phyloP scores from a whole-genome alignment of 352 stramenopile genomes.

The Globisporangium recalcitrans region DNA sequence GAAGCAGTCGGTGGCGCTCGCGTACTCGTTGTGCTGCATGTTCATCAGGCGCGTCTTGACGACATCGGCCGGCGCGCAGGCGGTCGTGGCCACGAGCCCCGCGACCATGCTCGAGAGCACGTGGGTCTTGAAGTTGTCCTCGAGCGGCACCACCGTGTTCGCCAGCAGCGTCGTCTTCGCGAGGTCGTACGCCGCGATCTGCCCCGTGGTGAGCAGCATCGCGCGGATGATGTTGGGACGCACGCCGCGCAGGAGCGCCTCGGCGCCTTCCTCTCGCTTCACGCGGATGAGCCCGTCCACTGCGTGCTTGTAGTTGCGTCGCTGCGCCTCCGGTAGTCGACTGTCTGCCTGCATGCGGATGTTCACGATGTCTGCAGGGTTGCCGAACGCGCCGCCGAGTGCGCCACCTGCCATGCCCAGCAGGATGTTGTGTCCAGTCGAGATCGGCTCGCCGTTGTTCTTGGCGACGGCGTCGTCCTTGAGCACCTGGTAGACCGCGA shows the following conservation, averaged over 20 bases:
- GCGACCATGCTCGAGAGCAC: conserved; percentile 72
- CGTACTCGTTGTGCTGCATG: conserved; percentile 78
- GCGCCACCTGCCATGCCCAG: conserved; percentile 68
- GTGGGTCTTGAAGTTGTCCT: conserved; percentile 72
- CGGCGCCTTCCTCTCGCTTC: conserved; percentile 56
- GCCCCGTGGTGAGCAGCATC: conserved; percentile 76
- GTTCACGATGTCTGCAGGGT: conserved; percentile 80
- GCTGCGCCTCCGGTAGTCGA: conserved; percentile 46
- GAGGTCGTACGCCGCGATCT: conserved; percentile 81
- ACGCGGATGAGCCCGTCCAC: conserved; percentile 66
- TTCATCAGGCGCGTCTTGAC: conserved; percentile 85
- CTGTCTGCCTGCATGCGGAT: conserved; percentile 83
- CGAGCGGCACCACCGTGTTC: conserved; percentile 34
- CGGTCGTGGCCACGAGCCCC: conserved; percentile 70
- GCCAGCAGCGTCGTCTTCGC: conserved; percentile 55
- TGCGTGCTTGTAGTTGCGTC: conserved; percentile 81
- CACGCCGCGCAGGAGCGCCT: conserved; percentile 61
- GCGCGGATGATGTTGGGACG: conserved; percentile 81
- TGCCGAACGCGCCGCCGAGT: conserved; percentile 59
- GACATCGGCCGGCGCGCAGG: conserved; percentile 72
- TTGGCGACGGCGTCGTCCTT: conserved; percentile 68
- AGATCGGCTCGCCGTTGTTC: conserved; percentile 62
- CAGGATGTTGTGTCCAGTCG: conserved; percentile 60
- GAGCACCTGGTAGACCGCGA: conserved; percentile 79
- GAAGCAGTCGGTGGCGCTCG: conserved; percentile 77